Evolutionary conservation across 345 rosid species (phyloP).

Genomic region (Eucalyptus pumila): DNA sequence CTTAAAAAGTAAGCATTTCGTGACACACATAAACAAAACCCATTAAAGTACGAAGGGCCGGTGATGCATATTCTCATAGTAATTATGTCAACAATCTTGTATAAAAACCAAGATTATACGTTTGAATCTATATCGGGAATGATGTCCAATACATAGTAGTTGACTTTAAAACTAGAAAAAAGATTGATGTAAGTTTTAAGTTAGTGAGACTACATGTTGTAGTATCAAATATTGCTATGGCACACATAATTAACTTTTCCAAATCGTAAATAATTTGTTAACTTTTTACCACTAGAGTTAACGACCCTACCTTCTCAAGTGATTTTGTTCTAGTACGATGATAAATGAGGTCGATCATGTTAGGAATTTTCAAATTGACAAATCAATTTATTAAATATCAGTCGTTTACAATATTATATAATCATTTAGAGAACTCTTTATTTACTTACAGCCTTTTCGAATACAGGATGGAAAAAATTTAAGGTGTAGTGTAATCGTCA

Average conservation of each 20-base stretch:
- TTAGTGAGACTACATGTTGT: background rate
- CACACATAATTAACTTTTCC: background rate
- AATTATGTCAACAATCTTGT: background rate
- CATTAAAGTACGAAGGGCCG: background rate
- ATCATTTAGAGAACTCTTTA: background rate
- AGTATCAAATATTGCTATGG: background rate
- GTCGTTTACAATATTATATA: background rate
- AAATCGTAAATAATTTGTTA: fast-evolving
- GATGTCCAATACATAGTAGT: fast-evolving
- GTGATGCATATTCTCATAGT: background rate
- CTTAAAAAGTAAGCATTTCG: background rate
- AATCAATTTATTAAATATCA: background rate
- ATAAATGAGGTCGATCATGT: background rate
- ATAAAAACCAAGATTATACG: background rate
- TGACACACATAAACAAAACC: background rate
- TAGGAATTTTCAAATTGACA: background rate
- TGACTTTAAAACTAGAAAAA: background rate
- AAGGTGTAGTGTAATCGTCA: background rate
- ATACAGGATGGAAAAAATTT: background rate
- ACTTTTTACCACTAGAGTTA: background rate
- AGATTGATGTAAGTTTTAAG: background rate
- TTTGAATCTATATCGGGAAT: background rate
- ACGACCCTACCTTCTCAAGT: background rate
- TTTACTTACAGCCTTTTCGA: background rate
- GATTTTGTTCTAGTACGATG: background rate